Conservation (phyloP, 163 green algal species). For the Scenedesmus sp. region DNA sequence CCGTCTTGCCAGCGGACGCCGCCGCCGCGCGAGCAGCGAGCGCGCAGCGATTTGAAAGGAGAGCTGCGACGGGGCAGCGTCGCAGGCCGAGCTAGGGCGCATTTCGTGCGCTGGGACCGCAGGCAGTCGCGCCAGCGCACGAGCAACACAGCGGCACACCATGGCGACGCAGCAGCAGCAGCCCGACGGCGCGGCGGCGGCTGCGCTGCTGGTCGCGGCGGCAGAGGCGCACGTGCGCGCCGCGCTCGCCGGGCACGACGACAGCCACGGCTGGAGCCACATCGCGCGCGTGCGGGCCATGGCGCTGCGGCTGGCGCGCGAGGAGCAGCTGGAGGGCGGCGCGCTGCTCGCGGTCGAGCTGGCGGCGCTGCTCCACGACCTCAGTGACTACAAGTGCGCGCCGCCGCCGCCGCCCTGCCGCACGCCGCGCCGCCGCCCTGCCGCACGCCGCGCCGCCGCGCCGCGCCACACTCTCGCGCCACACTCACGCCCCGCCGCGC, state of each 20-base stretch:
- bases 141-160: not conserved
- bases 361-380: constrained; percentile 63
- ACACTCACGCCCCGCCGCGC: too few relatives aligned
- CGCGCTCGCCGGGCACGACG: constrained; percentile 3
- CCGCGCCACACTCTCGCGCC: too few relatives aligned
- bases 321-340: not conserved
- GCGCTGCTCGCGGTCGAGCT: constrained; percentile 30
- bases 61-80: too few relatives aligned
- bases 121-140: too few relatives aligned
- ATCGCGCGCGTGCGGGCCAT: constrained; percentile 34
- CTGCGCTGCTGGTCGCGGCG: not conserved
- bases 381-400: constrained; percentile 78
- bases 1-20: too few relatives aligned
- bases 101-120: too few relatives aligned
- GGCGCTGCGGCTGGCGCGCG: constrained; percentile 12
- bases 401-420: too few relatives aligned
- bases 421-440: too few relatives aligned
- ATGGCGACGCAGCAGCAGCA: not conserved
- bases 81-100: too few relatives aligned
- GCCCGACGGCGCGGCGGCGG: not conserved
- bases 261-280: constrained; percentile 34
- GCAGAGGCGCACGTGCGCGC: constrained; percentile 28
- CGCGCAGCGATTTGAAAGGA: too few relatives aligned
- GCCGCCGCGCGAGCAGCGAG: too few relatives aligned
- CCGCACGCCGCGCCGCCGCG: too few relatives aligned